Evolutionary conservation across 768 basidiomycete genomes (phyloP).

Genomic region (Hygrocybe punicea): DNA sequence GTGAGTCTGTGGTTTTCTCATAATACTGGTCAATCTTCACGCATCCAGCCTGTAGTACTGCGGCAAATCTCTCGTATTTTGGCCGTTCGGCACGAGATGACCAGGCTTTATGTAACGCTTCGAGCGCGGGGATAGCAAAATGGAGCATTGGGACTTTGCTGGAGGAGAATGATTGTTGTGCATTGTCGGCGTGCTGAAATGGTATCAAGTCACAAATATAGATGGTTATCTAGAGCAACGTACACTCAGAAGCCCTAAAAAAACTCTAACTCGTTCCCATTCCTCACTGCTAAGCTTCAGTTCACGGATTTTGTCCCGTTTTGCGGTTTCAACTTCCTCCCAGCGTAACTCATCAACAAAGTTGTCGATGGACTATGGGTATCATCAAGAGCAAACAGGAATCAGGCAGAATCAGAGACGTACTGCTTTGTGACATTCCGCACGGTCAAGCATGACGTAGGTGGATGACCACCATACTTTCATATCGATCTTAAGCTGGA

Average conservation of each 20-base stretch:
- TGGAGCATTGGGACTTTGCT: constrained; percentile 27
- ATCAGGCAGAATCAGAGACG: background rate
- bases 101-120: constrained; percentile 31
- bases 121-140: constrained; percentile 32
- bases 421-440: background rate
- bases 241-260: background rate
- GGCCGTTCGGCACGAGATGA: constrained; percentile 2
- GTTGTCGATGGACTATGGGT: background rate
- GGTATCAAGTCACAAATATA: background rate
- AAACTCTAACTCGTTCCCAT: background rate
- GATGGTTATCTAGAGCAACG: background rate
- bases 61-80: constrained; percentile 19
- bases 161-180: constrained; percentile 35
- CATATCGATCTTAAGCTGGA: constrained; percentile 31
- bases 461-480: constrained; percentile 33
- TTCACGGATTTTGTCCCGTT: background rate
- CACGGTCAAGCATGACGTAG: constrained; percentile 27
- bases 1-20: constrained; percentile 22
- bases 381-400: background rate
- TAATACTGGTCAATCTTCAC: constrained; percentile 32
- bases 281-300: background rate
- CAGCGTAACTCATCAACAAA: background rate
- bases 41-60: constrained; percentile 24
- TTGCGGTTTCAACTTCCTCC: background rate
- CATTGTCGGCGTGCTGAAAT: constrained; percentile 29